These are phyloP conservation scores for Pleurotus citrinopileatus DNA, from an alignment of 768 basidiomycete genomes.

Conservation along the genomic window DNA sequence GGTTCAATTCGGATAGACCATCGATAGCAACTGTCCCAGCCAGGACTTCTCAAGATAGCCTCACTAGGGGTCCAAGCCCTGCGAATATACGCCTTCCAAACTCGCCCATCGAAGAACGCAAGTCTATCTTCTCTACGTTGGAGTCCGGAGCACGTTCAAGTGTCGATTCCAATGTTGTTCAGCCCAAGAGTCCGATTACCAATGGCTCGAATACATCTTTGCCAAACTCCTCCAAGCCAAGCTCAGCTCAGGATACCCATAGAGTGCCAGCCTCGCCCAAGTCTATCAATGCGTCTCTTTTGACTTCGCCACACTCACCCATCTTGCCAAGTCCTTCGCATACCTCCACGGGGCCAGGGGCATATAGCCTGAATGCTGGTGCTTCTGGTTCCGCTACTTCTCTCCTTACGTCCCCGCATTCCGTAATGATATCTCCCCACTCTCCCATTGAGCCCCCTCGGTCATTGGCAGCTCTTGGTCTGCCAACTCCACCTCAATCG, in stretches of 20 bases:
- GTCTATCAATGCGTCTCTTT: constrained; percentile 20
- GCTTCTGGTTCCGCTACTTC: constrained; percentile 14
- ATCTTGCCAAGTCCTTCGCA: neutral
- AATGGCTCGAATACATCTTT: neutral
- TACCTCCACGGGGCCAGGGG: neutral
- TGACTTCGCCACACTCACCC: constrained; percentile 31
- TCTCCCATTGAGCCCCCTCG: neutral
- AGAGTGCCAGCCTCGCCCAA: constrained; percentile 11
- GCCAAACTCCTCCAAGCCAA: neutral
- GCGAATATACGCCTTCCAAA: constrained; percentile 10
- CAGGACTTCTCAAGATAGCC: constrained; percentile 7
- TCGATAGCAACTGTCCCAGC: neutral
- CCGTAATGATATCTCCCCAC: constrained; percentile 15
- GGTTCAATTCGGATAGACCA: constrained; percentile 9
- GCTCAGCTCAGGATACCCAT: neutral
- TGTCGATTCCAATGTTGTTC: neutral
- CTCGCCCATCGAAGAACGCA: constrained; percentile 13
- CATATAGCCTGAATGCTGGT: neutral
- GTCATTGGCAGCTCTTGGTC: neutral
- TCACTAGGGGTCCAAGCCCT: constrained; percentile 11
- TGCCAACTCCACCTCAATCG: neutral
- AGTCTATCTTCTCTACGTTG: constrained; percentile 1
- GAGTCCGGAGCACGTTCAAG: neutral
- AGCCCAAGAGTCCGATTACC: neutral
- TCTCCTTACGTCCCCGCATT: constrained; percentile 36